These are phyloP conservation scores for Backusella tarrabulga DNA, from an alignment of 192 early-diverging fungal genomes.

Conservation along the genomic window DNA sequence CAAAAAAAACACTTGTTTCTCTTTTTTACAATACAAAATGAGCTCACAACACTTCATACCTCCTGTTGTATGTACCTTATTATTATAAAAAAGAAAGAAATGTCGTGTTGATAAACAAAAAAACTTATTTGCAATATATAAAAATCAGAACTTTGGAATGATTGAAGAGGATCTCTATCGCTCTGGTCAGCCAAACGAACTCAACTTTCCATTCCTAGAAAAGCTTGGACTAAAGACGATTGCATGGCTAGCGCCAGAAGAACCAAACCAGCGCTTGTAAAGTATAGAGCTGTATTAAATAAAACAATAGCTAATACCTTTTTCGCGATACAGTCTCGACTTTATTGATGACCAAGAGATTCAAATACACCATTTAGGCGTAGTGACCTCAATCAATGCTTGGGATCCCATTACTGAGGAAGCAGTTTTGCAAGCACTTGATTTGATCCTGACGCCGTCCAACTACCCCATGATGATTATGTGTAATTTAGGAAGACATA, in stretches of 20 bases:
- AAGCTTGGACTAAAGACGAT: constrained; percentile 93
- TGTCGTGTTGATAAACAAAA: neutral
- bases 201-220: constrained; percentile 99
- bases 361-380: constrained; percentile 86
- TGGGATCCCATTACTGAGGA: constrained; percentile 99
- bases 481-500: constrained; percentile 97
- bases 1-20: neutral
- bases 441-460: constrained; percentile 79
- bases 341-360: constrained; percentile 99
- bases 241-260: constrained; percentile 95
- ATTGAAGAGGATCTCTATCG: constrained; percentile 97
- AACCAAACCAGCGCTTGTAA: constrained; percentile 92
- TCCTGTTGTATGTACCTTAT: constrained; percentile 57
- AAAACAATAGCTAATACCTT: neutral
- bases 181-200: constrained; percentile 97
- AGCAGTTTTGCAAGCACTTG: constrained; percentile 87
- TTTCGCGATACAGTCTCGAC: constrained; percentile 57
- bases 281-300: constrained; percentile 1
- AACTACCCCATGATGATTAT: constrained; percentile 97
- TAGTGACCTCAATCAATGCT: constrained; percentile 80
- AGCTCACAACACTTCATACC: constrained; percentile 78
- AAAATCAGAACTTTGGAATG: constrained; percentile 91
- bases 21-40: constrained; percentile 34
- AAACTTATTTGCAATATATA: neutral
- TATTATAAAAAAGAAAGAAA: constrained; percentile 5